Conservation (phyloP, 257 asterid species). For the Primulina tabacum region DNA sequence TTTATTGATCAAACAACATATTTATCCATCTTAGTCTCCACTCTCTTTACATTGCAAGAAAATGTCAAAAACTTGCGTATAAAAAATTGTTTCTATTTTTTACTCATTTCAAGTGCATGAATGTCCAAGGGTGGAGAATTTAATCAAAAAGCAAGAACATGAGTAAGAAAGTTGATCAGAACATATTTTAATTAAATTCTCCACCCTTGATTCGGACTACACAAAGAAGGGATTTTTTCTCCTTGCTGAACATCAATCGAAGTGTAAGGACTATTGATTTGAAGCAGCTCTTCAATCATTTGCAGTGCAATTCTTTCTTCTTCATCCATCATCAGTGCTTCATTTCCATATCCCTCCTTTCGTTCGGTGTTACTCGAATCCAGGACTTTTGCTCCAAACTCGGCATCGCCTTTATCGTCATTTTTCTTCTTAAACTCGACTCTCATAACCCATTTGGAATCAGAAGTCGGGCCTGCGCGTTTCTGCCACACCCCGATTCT, state of each 20-base stretch:
- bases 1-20: not conserved
- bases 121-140: no score
- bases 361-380: conserved; percentile 2
- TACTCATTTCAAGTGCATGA: not conserved
- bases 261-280: conserved; percentile 39
- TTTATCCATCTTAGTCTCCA: not conserved
- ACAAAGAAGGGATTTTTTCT: not conserved
- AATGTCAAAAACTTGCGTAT: no score
- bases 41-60: not conserved
- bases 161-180: no score
- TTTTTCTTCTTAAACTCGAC: conserved; percentile 46
- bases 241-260: not conserved
- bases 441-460: conserved; percentile 63
- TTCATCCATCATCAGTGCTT: conserved; percentile 43
- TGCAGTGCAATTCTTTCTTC: conserved; percentile 72
- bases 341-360: conserved; percentile 23
- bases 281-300: conserved; percentile 81
- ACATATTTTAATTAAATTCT: no score
- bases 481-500: conserved; percentile 78
- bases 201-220: not conserved
- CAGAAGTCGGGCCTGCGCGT: conserved; percentile 48
- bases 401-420: not conserved
- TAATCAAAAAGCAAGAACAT: not conserved
- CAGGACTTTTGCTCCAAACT: not conserved
- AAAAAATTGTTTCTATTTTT: no score